Evolutionary conservation across 805 yeast species (phyloP), one percentile per base, ranked within the genome.

Genomic region (Myxozyma geophila): DNA sequence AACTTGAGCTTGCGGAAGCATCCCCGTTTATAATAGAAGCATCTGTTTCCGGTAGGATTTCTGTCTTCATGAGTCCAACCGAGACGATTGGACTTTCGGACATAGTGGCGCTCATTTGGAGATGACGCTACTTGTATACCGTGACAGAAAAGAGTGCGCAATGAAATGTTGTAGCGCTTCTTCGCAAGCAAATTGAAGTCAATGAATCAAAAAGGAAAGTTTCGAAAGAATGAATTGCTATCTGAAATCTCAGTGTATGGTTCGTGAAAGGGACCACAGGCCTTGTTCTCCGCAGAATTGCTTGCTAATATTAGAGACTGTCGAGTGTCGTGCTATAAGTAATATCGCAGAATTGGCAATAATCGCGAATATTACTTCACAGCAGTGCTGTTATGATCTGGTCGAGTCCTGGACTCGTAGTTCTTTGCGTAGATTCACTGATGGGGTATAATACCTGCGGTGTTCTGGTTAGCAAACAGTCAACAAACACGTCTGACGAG

Each of bases 381-480:
- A 28, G 28, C 28, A 3, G 5, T 28, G 28, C 28, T 28, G 5
- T 28, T 28, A 28, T 28, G 5, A 28, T 28, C 28, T 28, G 5
- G 5, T 3, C 28, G 5, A 3, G 28, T 28, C 28, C 28, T 28
- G 5, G 7, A 19, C 47, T 13, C 17, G 47, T n/a, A 43, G 19
- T 43, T 12, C 17, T 12, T 8, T n/a, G 47, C 10, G 47, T 19
- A 15, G 19, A 9, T 43, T 43, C 15, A n/a, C 47, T 8, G 47
- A 8, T 43, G 47, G 47, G 47, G 47, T 19, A 19, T 19, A 43
- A 43, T 43, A n/a, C 47, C 47, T 43, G 53, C 50, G 21, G 35
- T 46, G 50, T 46, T 46, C 19, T 46, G 50, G 12, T 46, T 46
- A 21, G 50, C 50, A 46, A 23, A 19, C 19, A 33, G 50, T 46